Percentiles rank a stretch among this genome's conserved stretches.
phyloP scores from a whole-genome alignment of 495 filamentous ascomycete species.

The Aspergillus bridgeri region DNA sequence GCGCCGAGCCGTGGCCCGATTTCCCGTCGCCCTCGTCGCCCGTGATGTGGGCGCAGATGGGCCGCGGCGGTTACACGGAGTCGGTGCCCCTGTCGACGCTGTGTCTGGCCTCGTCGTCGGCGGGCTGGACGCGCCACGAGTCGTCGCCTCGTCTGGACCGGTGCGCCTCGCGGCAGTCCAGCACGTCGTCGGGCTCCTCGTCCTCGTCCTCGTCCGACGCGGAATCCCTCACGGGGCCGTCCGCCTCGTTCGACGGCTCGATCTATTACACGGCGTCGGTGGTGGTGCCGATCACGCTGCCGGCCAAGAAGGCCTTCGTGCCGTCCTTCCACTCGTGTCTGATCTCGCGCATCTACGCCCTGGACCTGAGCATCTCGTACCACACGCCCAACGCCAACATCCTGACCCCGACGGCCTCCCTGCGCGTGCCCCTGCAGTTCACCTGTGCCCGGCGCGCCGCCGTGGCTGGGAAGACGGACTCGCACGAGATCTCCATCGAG shows the following conservation, averaged over 20 bases:
- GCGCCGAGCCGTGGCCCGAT: slow-evolving; percentile 55
- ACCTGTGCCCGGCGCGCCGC: slow-evolving; percentile 27
- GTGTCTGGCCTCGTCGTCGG: slow-evolving; percentile 67
- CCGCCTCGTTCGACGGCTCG: slow-evolving; percentile 32
- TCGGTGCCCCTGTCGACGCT: slow-evolving; percentile 60
- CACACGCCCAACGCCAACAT: slow-evolving; percentile 55
- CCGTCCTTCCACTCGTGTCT: slow-evolving; percentile 91
- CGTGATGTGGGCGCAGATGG: slow-evolving; percentile 39
- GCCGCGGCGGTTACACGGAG: slow-evolving; percentile 64
- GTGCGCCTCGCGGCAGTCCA: slow-evolving; percentile 58
- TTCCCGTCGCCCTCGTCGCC: slow-evolving; percentile 30
- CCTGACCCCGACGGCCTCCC: slow-evolving; percentile 51
- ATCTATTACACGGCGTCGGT: slow-evolving; percentile 67
- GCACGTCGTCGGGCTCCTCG: slow-evolving; percentile 17
- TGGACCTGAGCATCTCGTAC: slow-evolving; percentile 65
- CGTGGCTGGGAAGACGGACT: slow-evolving; percentile 8
- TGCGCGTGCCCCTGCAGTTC: slow-evolving; percentile 79
- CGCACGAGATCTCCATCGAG: slow-evolving; percentile 30
- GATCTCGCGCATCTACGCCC: slow-evolving; percentile 70
- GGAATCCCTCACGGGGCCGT: slow-evolving; percentile 30
- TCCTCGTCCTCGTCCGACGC: not conserved
- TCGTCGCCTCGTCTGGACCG: slow-evolving; percentile 27
- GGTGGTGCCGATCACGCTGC: slow-evolving; percentile 71
- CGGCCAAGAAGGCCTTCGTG: slow-evolving; percentile 66
- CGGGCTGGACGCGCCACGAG: slow-evolving; percentile 15